These are phyloP conservation scores for Penicillium alfredii DNA, from an alignment of 495 filamentous ascomycete species.

Conservation along the genomic window DNA sequence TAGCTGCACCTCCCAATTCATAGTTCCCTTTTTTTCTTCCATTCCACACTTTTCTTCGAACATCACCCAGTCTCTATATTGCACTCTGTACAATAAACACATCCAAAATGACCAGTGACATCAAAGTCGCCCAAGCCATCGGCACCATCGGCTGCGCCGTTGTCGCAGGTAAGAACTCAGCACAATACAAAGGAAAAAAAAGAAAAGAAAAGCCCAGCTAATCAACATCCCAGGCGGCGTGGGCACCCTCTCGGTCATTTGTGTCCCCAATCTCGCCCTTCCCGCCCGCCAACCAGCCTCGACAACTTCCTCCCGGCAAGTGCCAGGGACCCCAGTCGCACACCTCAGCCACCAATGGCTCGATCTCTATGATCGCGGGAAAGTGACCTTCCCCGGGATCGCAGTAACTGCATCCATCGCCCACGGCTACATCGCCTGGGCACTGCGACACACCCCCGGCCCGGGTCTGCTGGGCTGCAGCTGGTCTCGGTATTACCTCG, in stretches of 20 bases:
- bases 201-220: constrained; percentile 1
- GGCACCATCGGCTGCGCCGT: constrained; percentile 24
- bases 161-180: constrained; percentile 15
- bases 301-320: constrained; percentile 4
- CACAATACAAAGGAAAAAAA: neutral
- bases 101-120: constrained; percentile 7
- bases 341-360: constrained; percentile 29
- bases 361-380: constrained; percentile 24
- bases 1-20: too few relatives aligned
- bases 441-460: constrained; percentile 8
- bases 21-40: too few relatives aligned
- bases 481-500: constrained; percentile 17
- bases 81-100: too few relatives aligned
- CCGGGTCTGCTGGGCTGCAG: constrained; percentile 1
- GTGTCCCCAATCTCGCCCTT: constrained; percentile 21
- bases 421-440: constrained; percentile 28
- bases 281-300: constrained; percentile 16
- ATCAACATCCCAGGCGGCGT: constrained; percentile 18
- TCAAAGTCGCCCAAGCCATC: constrained; percentile 19
- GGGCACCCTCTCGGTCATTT: constrained; percentile 17
- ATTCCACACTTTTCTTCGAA: neutral
- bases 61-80: too few relatives aligned
- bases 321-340: constrained; percentile 13
- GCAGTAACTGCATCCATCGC: constrained; percentile 17
- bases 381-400: constrained; percentile 18